Evolutionary conservation across 768 basidiomycete species (phyloP), one percentile per base, ranked within the genome.

Genomic region (Candolleomyces efflorescens): DNA sequence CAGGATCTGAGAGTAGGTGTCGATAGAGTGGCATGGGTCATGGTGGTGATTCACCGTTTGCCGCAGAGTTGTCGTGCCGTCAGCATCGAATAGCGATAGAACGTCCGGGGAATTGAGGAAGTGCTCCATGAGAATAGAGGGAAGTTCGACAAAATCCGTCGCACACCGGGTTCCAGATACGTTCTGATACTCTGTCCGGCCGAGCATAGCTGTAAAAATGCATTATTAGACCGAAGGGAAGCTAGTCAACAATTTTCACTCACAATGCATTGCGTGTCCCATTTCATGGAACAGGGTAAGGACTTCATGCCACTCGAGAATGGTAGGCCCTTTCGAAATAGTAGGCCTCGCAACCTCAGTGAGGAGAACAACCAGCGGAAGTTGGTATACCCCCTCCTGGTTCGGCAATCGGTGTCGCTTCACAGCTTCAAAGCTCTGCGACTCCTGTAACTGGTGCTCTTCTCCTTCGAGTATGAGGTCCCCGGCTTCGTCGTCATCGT

Each of bases 231-330:
- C 18, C 3, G 11, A 24, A 17, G 27, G 37, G 22, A 24, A 36
- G 54, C 53, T 11, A 11, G 52, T 48, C 20, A 53, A 44, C 46
- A 26, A 43, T 12, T n/a, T n/a, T n/a, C n/a, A 79, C 94, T 79
- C 66, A 98, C 97, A 99, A 69, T 99, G 97, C 84, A 99, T 94
- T 11, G 97, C 97, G 73, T 99, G 97, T 0, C 97, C 97, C 94
- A 98, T 97, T 74, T 99, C 97, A 65, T 99, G 97, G 74, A 94
- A 97, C 22, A 98, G 75, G 2, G 96, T 98, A 68, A 90, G 78
- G 9, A 98, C 92, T 63, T 98, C 94, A 64, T 90, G 88, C 94
- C 95, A 98, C 56, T 87, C 85, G 20, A 99, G 73, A 51, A 87
- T 71, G 0, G 92, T 86, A 5, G 91, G 82, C 0, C 87, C 88